A percentile compares a stretch with the other conserved stretches of the same genome.
Conservation (phyloP, 2,329 filamentous ascomycete genomes). For the Scedosporium boydii region DNA sequence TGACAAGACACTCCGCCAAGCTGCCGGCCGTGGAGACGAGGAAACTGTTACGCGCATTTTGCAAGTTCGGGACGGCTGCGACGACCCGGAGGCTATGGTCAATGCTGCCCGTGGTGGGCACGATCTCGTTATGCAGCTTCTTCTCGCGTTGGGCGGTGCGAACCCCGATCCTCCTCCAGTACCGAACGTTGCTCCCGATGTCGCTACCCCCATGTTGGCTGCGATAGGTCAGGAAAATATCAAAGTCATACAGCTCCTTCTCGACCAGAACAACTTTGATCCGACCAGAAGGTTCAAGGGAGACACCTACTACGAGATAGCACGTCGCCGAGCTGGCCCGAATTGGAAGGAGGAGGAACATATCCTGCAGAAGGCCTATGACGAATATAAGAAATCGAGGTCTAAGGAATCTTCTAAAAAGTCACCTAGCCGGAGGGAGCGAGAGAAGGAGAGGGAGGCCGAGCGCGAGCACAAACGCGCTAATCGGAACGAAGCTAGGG, state of each 20-base stretch:
- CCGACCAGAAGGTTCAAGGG: slow-evolving; percentile 69
- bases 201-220: slow-evolving; percentile 85
- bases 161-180: slow-evolving; percentile 62
- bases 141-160: slow-evolving; percentile 57
- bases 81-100: slow-evolving; percentile 80
- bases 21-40: slow-evolving; percentile 51
- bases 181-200: slow-evolving; percentile 50
- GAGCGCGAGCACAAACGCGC: slow-evolving; percentile 33
- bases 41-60: slow-evolving; percentile 53
- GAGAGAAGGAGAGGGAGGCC: slow-evolving; percentile 22
- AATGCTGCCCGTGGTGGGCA: slow-evolving; percentile 89
- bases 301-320: slow-evolving; percentile 79
- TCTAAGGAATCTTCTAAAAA: slow-evolving; percentile 37
- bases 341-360: slow-evolving; percentile 86
- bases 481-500: slow-evolving; percentile 31
- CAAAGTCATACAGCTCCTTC: slow-evolving; percentile 70
- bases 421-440: slow-evolving; percentile 36
- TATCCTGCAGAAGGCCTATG: slow-evolving; percentile 66
- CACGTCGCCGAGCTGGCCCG: slow-evolving; percentile 70
- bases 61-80: slow-evolving; percentile 49
- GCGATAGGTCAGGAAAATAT: slow-evolving; percentile 86
- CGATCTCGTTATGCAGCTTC: slow-evolving; percentile 72
- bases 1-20: slow-evolving; percentile 50
- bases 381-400: slow-evolving; percentile 48
- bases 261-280: slow-evolving; percentile 71